Conservation (phyloP, 331 rosid species). For the Ulmus americana region DNA sequence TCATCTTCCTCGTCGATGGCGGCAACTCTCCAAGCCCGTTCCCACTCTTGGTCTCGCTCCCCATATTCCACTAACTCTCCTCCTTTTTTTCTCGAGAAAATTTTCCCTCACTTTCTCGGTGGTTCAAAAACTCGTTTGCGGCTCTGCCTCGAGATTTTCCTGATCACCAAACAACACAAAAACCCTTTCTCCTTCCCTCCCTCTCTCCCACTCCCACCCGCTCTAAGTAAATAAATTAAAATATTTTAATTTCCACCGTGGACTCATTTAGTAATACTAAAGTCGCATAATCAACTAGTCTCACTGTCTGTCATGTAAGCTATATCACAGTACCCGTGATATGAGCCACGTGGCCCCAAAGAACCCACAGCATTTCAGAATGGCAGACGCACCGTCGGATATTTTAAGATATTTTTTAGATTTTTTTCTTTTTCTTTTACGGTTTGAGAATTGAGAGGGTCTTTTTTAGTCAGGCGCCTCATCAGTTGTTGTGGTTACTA, state of each 20-base stretch:
- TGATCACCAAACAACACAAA: slow-evolving; percentile 31
- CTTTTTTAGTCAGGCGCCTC: neutral
- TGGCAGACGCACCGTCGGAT: neutral
- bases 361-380: neutral
- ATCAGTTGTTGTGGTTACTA: too few species aligned
- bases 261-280: slow-evolving; percentile 3
- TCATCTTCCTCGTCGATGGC: slow-evolving; percentile 22
- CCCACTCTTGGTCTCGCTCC: slow-evolving; percentile 27
- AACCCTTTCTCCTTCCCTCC: slow-evolving; percentile 17
- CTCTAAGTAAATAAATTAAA: neutral
- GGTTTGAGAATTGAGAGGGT: neutral
- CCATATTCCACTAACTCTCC: slow-evolving; percentile 11
- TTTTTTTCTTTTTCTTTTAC: neutral
- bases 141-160: slow-evolving; percentile 20
- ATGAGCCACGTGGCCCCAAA: neutral
- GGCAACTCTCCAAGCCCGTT: slow-evolving; percentile 2
- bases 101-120: slow-evolving; percentile 7
- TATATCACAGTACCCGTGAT: neutral
- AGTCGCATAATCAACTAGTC: neutral
- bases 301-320: slow-evolving; percentile 1
- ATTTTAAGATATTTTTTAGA: too few species aligned
- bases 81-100: neutral
- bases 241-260: neutral
- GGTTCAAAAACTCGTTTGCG: slow-evolving; percentile 5
- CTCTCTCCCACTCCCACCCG: neutral